A percentile compares a stretch with the other conserved stretches of the same genome.
These are phyloP conservation scores for Haplosporangium gracile DNA, from an alignment of 192 early-diverging fungal species.

Conservation along the genomic window DNA sequence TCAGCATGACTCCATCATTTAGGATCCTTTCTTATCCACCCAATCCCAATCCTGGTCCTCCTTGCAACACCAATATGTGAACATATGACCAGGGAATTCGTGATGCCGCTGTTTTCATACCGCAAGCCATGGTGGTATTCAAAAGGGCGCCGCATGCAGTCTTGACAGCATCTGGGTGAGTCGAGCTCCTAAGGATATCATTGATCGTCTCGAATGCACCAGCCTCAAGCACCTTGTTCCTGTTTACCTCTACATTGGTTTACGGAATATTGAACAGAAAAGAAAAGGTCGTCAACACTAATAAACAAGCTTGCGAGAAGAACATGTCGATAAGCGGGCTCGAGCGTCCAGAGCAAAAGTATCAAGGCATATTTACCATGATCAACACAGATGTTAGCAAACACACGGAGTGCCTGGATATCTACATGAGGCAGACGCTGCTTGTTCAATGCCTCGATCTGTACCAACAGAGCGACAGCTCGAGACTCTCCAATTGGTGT, in stretches of 20 bases:
- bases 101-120: constrained; percentile 35
- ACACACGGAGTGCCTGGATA: constrained; percentile 62
- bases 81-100: neutral
- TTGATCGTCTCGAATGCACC: constrained; percentile 50
- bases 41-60: neutral
- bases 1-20: neutral
- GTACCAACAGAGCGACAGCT: constrained; percentile 54
- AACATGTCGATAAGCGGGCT: neutral
- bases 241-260: constrained; percentile 59
- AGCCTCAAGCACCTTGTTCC: constrained; percentile 53
- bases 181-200: constrained; percentile 29
- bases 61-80: neutral
- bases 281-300: neutral
- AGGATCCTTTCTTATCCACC: neutral
- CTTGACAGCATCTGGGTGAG: constrained; percentile 52
- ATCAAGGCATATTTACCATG: constrained; percentile 51
- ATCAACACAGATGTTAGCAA: constrained; percentile 69
- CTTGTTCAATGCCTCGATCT: constrained; percentile 44
- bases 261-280: neutral
- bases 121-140: constrained; percentile 64
- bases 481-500: constrained; percentile 60
- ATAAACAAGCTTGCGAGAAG: neutral
- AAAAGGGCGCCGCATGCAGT: constrained; percentile 63
- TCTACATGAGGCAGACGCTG: constrained; percentile 35
- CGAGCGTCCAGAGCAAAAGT: neutral